Conservation (phyloP, 2,329 filamentous ascomycete species). For the Cladophialophora psammophila region DNA sequence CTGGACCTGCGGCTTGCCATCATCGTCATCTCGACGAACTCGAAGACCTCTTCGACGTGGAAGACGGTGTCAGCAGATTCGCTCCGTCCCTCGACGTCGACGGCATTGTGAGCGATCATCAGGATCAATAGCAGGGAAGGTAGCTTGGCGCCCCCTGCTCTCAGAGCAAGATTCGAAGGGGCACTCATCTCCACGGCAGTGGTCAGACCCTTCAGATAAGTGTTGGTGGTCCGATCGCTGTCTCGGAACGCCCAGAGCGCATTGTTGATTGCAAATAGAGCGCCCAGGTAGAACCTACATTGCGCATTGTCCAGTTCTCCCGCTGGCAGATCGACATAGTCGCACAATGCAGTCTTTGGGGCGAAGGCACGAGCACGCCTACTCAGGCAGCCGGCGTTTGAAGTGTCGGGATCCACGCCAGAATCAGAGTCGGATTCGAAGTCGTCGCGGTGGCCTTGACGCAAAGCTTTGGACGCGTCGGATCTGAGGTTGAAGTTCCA, state of each 20-base stretch:
- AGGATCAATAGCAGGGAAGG: slow-evolving; percentile 22
- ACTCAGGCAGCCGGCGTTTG: not conserved
- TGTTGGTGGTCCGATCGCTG: slow-evolving; percentile 9
- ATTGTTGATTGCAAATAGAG: slow-evolving; percentile 17
- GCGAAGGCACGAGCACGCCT: slow-evolving; percentile 11
- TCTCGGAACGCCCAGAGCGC: slow-evolving; percentile 20
- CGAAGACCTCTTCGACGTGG: slow-evolving; percentile 23
- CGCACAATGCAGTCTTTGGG: slow-evolving; percentile 7
- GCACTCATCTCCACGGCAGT: slow-evolving; percentile 18
- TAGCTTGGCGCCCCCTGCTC: slow-evolving; percentile 19
- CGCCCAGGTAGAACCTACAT: slow-evolving; percentile 18
- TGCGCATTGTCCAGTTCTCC: slow-evolving; percentile 14
- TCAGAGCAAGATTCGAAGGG: slow-evolving; percentile 13
- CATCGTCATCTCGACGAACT: slow-evolving; percentile 24
- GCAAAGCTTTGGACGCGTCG: not conserved
- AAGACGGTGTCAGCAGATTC: slow-evolving; percentile 19
- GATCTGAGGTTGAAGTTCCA: slow-evolving; percentile 9
- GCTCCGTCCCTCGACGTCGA: slow-evolving; percentile 14
- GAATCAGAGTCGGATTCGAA: not conserved
- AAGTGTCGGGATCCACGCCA: not conserved
- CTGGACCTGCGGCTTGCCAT: slow-evolving; percentile 6
- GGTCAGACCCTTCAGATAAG: slow-evolving; percentile 8
- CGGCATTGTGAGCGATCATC: slow-evolving; percentile 24
- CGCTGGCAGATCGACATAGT: slow-evolving; percentile 15
- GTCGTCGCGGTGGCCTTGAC: not conserved